phyloP scores from a whole-genome alignment of 805 yeast genomes.

The Yarrowia yakushimensis region DNA sequence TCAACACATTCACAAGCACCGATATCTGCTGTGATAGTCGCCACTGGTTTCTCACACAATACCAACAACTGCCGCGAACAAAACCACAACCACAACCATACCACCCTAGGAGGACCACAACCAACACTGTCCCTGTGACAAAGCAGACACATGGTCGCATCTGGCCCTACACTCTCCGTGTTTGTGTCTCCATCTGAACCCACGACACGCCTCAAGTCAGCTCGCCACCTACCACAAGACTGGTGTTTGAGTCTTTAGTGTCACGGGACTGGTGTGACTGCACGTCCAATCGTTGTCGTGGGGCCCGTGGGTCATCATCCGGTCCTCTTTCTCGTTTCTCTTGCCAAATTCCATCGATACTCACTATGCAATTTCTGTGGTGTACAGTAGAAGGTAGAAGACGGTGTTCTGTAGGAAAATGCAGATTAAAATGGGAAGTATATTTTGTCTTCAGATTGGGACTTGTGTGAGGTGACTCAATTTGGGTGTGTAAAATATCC shows the following conservation, averaged over 20 bases:
- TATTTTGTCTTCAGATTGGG: constrained; percentile 7
- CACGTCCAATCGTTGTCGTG: background rate
- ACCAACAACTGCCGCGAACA: background rate
- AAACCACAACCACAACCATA: background rate
- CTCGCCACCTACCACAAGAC: background rate
- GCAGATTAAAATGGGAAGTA: constrained; percentile 18
- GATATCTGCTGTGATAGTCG: background rate
- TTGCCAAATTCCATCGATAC: background rate
- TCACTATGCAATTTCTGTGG: constrained; percentile 22
- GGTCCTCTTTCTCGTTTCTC: background rate
- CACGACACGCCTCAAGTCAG: background rate
- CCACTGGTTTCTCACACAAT: background rate
- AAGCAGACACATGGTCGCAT: background rate
- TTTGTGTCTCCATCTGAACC: background rate
- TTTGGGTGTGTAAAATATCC: background rate
- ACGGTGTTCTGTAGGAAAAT: constrained; percentile 17
- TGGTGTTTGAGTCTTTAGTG: background rate
- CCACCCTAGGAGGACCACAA: background rate
- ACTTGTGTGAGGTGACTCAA: background rate
- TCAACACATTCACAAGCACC: background rate
- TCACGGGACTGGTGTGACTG: background rate
- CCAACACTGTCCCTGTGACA: background rate
- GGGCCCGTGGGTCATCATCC: background rate
- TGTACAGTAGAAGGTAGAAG: constrained; percentile 11
- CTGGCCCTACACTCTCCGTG: background rate